Conservation (phyloP, 2,329 filamentous ascomycete species). For the Fusarium sp. region DNA sequence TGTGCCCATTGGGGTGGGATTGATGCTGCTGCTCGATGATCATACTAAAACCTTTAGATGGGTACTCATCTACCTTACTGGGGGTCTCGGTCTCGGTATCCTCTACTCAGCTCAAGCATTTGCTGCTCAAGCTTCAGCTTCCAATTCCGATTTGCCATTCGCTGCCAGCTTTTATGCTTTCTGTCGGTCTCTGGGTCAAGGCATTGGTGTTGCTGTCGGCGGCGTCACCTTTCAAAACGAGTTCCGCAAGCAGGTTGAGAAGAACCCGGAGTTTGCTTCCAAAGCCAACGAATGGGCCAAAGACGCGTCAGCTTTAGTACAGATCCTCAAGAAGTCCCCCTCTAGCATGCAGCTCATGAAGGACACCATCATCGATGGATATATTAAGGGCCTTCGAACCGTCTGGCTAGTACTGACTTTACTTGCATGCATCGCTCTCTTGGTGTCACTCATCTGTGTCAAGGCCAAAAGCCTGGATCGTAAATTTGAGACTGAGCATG, state of each 20-base stretch:
- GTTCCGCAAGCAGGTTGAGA: conserved; percentile 61
- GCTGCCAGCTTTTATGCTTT: conserved; percentile 75
- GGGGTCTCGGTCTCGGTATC: conserved; percentile 70
- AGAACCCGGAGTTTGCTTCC: conserved; percentile 57
- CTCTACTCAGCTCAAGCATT: conserved; percentile 72
- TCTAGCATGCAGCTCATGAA: conserved; percentile 34
- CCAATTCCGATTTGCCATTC: conserved; percentile 53
- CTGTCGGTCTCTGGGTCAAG: conserved; percentile 67
- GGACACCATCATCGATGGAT: conserved; percentile 46
- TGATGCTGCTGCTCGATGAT: conserved; percentile 60
- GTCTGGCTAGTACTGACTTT: conserved; percentile 49
- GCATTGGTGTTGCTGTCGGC: conserved; percentile 72
- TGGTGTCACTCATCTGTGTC: conserved; percentile 26
- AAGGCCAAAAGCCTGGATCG: conserved; percentile 38
- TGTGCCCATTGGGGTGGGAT: conserved; percentile 67
- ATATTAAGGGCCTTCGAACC: conserved; percentile 46
- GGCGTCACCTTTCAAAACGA: conserved; percentile 77
- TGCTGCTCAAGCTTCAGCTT: conserved; percentile 65
- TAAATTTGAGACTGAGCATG: conserved; percentile 39
- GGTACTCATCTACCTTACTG: conserved; percentile 70
- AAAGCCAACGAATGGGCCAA: conserved; percentile 59
- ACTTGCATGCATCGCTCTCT: conserved; percentile 41
- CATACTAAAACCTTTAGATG: conserved; percentile 64
- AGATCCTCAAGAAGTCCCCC: conserved; percentile 57
- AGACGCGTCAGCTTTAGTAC: conserved; percentile 68